These are phyloP conservation scores for Phialophora verrucosa DNA, from an alignment of 2,329 filamentous ascomycete genomes.

Conservation along the genomic window DNA sequence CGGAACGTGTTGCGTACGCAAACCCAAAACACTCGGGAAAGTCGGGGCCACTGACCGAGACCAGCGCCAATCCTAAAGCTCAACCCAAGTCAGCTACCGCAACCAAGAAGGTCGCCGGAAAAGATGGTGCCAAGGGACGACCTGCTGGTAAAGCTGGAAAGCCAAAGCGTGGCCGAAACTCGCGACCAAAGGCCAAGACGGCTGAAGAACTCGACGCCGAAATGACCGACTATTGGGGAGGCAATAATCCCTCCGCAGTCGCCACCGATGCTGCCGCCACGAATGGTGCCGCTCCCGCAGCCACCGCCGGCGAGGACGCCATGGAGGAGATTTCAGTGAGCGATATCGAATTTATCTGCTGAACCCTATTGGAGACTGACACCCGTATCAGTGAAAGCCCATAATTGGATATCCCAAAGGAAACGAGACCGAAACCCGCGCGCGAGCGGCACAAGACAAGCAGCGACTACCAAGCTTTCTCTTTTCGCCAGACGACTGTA, in stretches of 20 bases:
- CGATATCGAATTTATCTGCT: slow-evolving; percentile 34
- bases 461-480: slow-evolving; percentile 19
- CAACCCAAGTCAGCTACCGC: slow-evolving; percentile 82
- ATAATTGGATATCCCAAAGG: slow-evolving; percentile 14
- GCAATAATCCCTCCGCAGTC: slow-evolving; percentile 52
- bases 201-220: slow-evolving; percentile 94
- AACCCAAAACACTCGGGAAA: slow-evolving; percentile 20
- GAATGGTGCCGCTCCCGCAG: slow-evolving; percentile 54
- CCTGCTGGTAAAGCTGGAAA: slow-evolving; percentile 69
- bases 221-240: slow-evolving; percentile 92
- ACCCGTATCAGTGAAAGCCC: slow-evolving; percentile 38
- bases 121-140: slow-evolving; percentile 56
- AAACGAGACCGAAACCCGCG: background rate
- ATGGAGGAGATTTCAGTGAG: slow-evolving; percentile 64
- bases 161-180: slow-evolving; percentile 78
- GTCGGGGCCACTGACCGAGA: slow-evolving; percentile 38
- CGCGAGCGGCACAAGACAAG: background rate
- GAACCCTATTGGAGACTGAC: slow-evolving; percentile 31
- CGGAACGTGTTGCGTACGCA: slow-evolving; percentile 80
- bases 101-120: slow-evolving; percentile 67
- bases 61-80: slow-evolving; percentile 59
- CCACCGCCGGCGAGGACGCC: slow-evolving; percentile 56
- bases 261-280: slow-evolving; percentile 51
- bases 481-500: slow-evolving; percentile 21
- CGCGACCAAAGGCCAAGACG: slow-evolving; percentile 79